Evolutionary conservation across 371 early-diverging fungal genomes (phyloP), one percentile per base, ranked within the genome.

Genomic region (Blakeslea trispora): DNA sequence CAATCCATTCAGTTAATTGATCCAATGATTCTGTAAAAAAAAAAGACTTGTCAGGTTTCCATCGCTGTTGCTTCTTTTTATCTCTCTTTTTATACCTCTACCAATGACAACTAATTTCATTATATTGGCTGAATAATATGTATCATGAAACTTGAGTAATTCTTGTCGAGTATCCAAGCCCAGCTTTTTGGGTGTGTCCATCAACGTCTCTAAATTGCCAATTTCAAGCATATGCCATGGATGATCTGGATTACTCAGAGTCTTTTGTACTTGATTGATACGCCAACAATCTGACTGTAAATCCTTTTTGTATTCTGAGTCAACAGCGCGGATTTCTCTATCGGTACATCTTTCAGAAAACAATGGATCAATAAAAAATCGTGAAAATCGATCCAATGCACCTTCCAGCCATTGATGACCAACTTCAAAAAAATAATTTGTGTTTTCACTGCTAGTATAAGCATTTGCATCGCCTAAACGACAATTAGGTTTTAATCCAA

Each of bases 381-480:
- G 95, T 0, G 95, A 82, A 63, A 97, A 95, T n/a, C 96, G 82
- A 76, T 98, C 96, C 43, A 98, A 69, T 32, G 96, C 95, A 39
- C 94, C 94, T 65, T 95, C 92, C 7, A 99, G 82, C 64, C 85
- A 81, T 50, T 85, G 84, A 37, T 92, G 77, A 13, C 85, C 83
- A 17, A 98, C 89, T 57, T 95, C 94, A 81, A 96, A 98, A 68
- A 91, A 98, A 74, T 97, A 99, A 66, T 94, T 91, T 28, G 97
- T 97, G 51, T 88, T 73, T 50, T 93, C 92, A 17, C 79, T 72
- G 31, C 78, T 74, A 0, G 99, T 99, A 71, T 86, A 97, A 3
- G 99, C 99, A 76, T 99, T 99, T 4, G 93, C 90, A 51, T 81
- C 73, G 31, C 75, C 75, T 75, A 64, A 21, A 23, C 19, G 11